Evolutionary conservation across 441 rosid genomes (phyloP).

Genomic region (Erysimum cheiri): DNA sequence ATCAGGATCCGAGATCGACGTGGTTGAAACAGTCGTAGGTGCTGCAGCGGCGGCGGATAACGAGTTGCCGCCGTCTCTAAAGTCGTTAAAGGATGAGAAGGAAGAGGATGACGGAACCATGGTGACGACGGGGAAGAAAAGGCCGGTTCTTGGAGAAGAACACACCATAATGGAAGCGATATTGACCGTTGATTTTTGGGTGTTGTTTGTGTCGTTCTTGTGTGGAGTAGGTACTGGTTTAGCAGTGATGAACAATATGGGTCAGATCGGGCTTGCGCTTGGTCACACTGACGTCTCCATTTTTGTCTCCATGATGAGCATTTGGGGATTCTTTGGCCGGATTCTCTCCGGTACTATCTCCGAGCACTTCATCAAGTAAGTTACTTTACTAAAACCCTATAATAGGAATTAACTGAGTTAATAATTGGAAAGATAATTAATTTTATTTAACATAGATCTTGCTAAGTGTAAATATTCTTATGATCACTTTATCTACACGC

Average conservation of each 20-base stretch:
- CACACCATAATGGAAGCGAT: conserved; percentile 78
- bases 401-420: neutral
- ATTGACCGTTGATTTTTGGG: conserved; percentile 78
- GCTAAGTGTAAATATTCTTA: conserved; percentile 3
- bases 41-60: conserved; percentile 33
- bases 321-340: conserved; percentile 93
- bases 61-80: conserved; percentile 25
- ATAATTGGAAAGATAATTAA: neutral
- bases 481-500: conserved; percentile 15
- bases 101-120: conserved; percentile 38
- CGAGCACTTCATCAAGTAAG: conserved; percentile 85
- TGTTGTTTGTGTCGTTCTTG: conserved; percentile 74
- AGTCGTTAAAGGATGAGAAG: conserved; percentile 34
- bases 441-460: conserved; percentile 1
- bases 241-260: conserved; percentile 90
- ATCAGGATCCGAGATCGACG: conserved; percentile 37
- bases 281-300: conserved; percentile 86
- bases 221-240: conserved; percentile 93
- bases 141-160: conserved; percentile 85
- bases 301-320: conserved; percentile 78
- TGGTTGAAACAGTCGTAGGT: neutral
- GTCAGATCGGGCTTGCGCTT: conserved; percentile 87
- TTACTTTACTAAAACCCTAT: conserved; percentile 7
- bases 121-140: conserved; percentile 44
- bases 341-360: conserved; percentile 84